phyloP scores from a whole-genome alignment of 208 protist genomes.

The Leishmania lainsoni region DNA sequence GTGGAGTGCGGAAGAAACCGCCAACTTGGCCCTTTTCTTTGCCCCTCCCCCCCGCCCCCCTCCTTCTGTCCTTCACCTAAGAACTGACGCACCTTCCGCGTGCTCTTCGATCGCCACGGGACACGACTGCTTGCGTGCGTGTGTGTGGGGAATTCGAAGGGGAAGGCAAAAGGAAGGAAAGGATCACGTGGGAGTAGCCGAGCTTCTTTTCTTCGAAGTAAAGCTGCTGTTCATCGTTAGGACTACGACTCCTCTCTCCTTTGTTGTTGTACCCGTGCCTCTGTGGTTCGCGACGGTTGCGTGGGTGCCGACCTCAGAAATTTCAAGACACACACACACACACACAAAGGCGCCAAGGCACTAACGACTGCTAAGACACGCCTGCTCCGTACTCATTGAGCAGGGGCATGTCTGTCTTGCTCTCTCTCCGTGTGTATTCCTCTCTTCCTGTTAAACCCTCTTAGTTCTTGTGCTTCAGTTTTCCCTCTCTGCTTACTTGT shows the following conservation, averaged over 20 bases:
- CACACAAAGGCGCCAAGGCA: conserved; percentile 1
- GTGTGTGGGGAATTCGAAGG: too few relatives aligned
- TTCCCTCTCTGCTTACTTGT: background rate
- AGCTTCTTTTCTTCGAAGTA: background rate
- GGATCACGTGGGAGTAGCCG: background rate
- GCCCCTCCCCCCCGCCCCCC: too few relatives aligned
- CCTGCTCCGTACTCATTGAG: background rate
- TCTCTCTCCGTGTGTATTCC: background rate
- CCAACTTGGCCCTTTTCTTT: background rate
- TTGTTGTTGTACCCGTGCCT: background rate
- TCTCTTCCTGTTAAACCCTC: background rate
- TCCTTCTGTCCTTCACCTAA: background rate
- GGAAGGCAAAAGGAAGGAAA: background rate
- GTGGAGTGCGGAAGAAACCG: background rate
- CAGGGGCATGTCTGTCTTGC: background rate
- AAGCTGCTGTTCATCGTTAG: background rate
- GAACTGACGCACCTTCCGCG: background rate
- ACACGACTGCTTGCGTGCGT: background rate
- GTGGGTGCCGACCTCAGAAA: background rate
- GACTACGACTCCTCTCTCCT: background rate
- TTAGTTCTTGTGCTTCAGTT: background rate
- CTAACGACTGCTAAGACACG: background rate
- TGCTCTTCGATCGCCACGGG: background rate
- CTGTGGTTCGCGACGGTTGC: background rate
- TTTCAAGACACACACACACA: background rate